Base-by-base conservation (phyloP, 139 green algal species). In the Haematococcus sp. region DNA sequence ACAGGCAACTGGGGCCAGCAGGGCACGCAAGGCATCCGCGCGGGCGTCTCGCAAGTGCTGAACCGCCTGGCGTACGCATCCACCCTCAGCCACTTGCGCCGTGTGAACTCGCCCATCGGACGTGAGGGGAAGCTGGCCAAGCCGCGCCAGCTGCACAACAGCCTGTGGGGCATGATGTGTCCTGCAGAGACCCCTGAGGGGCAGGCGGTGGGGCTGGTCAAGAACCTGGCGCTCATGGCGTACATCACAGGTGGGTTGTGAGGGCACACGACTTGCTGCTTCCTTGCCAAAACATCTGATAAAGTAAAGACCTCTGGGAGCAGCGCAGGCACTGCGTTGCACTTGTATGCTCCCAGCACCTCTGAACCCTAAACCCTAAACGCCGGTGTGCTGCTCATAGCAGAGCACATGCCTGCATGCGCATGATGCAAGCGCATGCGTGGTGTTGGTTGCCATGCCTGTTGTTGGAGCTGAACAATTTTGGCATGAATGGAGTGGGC, bases 91-190 rank as follows among this genome's bases (percentile, higher is more conserved):
- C 96, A 99, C 76, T 77, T 99, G 81, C 89, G 96, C 35, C 91
- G 96, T 71, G 92, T 98, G 75, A 99, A 98, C 90, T 97, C 91
- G 0, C 96, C 95, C 44, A 98, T 99, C 30, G 96, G 89, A n/a
- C 86, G 91, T 0, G 91, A 95, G 84, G 92, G 92, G 75, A 97
- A 96, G 83, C 86, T 96, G 33, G 90, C 91, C 55, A 98, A 99
- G 89, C 96, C 96, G 2, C 89, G 96, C 25, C 94, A 99, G 91
- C 90, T 99, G 82, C 96, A 99, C 92, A 98, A 96, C 83, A 75
- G 76, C n/a, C 91, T 98, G 79, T 99, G 96, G 96, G 96, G 96
- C 73, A 97, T 99, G 87, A 93, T 99, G 69, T 99, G 96, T 84
- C 95, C 87, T 20, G 91, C 95, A 0, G 95, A 99, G 79, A 99